These are phyloP conservation scores for Penicillium sclerotiorum DNA, from an alignment of 2,329 filamentous ascomycete genomes.

Conservation along the genomic window DNA sequence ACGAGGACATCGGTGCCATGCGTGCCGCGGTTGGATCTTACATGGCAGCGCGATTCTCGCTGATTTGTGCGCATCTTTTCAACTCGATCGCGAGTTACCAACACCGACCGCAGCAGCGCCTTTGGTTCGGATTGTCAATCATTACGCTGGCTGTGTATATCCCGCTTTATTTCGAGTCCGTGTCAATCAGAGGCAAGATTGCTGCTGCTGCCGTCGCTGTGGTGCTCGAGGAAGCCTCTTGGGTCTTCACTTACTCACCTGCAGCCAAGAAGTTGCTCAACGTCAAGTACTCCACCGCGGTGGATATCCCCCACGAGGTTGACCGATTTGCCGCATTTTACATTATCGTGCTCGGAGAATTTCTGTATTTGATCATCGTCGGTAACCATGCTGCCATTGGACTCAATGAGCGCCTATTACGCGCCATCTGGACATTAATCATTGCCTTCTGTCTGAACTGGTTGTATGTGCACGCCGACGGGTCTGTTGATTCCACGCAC, in stretches of 20 bases:
- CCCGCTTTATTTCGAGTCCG: constrained; percentile 48
- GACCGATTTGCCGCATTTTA: constrained; percentile 56
- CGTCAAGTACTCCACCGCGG: constrained; percentile 51
- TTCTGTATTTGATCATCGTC: constrained; percentile 53
- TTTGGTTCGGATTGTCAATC: constrained; percentile 48
- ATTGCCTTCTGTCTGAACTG: constrained; percentile 56
- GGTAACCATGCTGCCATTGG: constrained; percentile 51
- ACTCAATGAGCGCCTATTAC: constrained; percentile 47
- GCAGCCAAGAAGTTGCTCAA: constrained; percentile 48
- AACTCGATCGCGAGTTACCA: constrained; percentile 53
- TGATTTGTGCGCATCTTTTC: constrained; percentile 41
- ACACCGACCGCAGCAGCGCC: constrained; percentile 50
- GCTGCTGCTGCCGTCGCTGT: constrained; percentile 48
- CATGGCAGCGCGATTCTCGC: constrained; percentile 48
- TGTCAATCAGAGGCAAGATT: constrained; percentile 47
- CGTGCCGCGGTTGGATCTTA: constrained; percentile 52
- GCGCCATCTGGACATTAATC: constrained; percentile 53
- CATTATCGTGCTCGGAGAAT: constrained; percentile 57
- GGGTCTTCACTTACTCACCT: constrained; percentile 50
- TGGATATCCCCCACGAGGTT: constrained; percentile 54
- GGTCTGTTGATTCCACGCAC: constrained; percentile 47
- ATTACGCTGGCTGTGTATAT: constrained; percentile 47
- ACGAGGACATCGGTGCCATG: constrained; percentile 49
- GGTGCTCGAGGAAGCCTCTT: constrained; percentile 46
- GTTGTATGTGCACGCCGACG: constrained; percentile 54